Percentiles rank a stretch among this genome's conserved stretches.
These are phyloP conservation scores for Phylloporus sp. DNA, from an alignment of 768 basidiomycete genomes.

Conservation along the genomic window DNA sequence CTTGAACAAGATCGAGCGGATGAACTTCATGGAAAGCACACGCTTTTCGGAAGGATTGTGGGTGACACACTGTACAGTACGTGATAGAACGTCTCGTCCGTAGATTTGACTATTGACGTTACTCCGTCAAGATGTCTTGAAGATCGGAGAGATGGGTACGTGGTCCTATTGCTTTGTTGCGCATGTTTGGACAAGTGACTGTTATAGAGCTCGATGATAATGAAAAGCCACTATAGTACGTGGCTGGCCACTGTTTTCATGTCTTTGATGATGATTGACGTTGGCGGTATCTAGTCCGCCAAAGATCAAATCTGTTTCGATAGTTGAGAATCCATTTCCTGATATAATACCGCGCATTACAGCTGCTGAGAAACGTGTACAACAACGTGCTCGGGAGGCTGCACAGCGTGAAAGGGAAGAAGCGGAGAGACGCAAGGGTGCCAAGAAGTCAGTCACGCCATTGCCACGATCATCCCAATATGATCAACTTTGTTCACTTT, in stretches of 20 bases:
- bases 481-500: not conserved
- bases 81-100: constrained; percentile 22
- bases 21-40: constrained; percentile 92
- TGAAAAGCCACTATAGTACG: constrained; percentile 79
- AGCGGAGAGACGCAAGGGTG: constrained; percentile 62
- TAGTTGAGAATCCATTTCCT: constrained; percentile 90
- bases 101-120: not conserved
- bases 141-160: constrained; percentile 87
- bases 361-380: constrained; percentile 82
- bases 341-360: constrained; percentile 97
- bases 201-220: constrained; percentile 63
- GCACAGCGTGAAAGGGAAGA: constrained; percentile 79
- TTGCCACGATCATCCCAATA: not conserved
- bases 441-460: constrained; percentile 70
- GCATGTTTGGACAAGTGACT: not conserved
- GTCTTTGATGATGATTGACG: constrained; percentile 1
- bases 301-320: constrained; percentile 79
- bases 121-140: constrained; percentile 66
- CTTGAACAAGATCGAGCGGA: constrained; percentile 70
- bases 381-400: constrained; percentile 75
- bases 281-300: constrained; percentile 61
- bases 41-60: constrained; percentile 85
- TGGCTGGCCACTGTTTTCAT: constrained; percentile 5
- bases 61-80: constrained; percentile 89
- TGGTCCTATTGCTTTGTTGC: not conserved